Base-by-base conservation (phyloP, 2,329 filamentous ascomycete species). In the Fusarium fujikuroi region DNA sequence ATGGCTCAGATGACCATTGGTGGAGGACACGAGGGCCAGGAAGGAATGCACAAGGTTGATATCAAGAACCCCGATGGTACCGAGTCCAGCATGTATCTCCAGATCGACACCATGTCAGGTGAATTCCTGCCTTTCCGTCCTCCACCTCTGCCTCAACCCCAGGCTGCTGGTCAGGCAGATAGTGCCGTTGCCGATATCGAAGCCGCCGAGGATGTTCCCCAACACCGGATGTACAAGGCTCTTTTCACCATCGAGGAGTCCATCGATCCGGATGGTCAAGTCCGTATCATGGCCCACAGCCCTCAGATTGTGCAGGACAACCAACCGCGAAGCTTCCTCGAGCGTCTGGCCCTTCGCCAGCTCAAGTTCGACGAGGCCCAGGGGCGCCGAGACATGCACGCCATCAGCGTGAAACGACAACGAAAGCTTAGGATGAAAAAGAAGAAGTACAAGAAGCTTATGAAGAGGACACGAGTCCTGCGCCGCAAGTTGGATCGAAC, bases 371-470 rank as follows among this genome's bases (percentile, higher is more conserved):
- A 90, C 72, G 87, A 90, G 62, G 84, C 85, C 58, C 84, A 86
- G 71, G 83, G 84, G 61, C 84, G 84, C 74, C 82, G 82, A 65
- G 83, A 85, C 76, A 95, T 97, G 92, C 85, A 92, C 69, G 90
- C 94, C 73, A 94, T 99, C 81, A 97, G 94, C 80, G 95, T 98
- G 77, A 95, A 92, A 87, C 89, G 96, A 83, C 94, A 97, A 84
- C 88, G 95, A 80, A 97, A 96, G 86, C 86, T 98, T 80, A 97
- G 95, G 90, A 99, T 99, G 95, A 99, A 99, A 93, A 99, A 98
- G 90, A 95, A 98, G 90, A 99, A 99, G 91, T 97, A 97, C 85
- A 98, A 98, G 95, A 99, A 99, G 90, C 87, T 98, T 76, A 95
- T 97, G 93, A 93, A 92, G 88, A 90, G 91, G 84, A 98, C 95